Evolutionary conservation across 768 basidiomycete genomes (phyloP), one percentile per base, ranked within the genome.

Genomic region (Hericium rajendrae): DNA sequence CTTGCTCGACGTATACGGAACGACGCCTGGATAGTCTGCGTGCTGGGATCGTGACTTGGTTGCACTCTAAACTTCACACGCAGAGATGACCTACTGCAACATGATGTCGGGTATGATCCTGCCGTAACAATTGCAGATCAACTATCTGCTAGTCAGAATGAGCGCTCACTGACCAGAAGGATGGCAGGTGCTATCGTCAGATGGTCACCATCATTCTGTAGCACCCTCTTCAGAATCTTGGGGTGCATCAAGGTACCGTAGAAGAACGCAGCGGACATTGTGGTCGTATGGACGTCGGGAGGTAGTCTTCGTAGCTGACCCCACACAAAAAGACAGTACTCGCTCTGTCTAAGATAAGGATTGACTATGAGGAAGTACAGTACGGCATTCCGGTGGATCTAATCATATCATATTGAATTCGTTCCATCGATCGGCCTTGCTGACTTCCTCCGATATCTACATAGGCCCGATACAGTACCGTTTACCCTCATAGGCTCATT

Each of bases 221-320:
- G 82, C 6, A 97, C 92, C 18, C 84, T 74, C 57, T 75, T 79
- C 40, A 97, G 73, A 65, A 97, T 87, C 52, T 80, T 80, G 6
- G 93, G 92, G 64, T 94, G 91, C 77, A 94, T 84, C 20, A 97
- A 74, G 0, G 91, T 95, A 12, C 94, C 94, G 70, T 94, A 93
- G 74, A 92, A 88, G 70, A 94, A 94, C 16, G 85, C 85, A 24
- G 73, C 71, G 59, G 68, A 48, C 72, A 74, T 74, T 37, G 10
- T 20, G 15, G 32, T 32, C 6, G 32, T 32, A n/a, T n/a, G n/a
- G n/a, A n/a, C n/a, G n/a, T n/a, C n/a, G n/a, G n/a, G n/a, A n/a
- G n/a, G n/a, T n/a, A n/a, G n/a, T n/a, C n/a, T n/a, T n/a, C n/a
- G n/a, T n/a, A n/a, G n/a, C n/a, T n/a, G n/a, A n/a, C n/a, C n/a